phyloP scores from a whole-genome alignment of 2,329 filamentous ascomycete genomes.

The Cercospora zeina region DNA sequence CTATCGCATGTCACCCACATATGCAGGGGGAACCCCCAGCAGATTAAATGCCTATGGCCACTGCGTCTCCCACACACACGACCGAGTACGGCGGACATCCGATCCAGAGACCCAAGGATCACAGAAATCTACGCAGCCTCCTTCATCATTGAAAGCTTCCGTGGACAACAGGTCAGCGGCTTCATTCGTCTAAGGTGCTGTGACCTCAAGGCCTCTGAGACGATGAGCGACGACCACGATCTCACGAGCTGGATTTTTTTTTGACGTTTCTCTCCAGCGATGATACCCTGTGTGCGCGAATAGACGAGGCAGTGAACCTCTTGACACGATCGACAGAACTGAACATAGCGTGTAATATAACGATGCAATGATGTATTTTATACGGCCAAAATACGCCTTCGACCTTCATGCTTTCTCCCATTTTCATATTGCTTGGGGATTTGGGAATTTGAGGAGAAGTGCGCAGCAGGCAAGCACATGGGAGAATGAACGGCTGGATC shows the following conservation, averaged over 20 bases:
- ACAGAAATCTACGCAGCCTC: conserved; percentile 3
- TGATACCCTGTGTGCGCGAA: conserved; percentile 4
- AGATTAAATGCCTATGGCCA: background rate
- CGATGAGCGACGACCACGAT: background rate
- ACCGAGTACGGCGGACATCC: background rate
- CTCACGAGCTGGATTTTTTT: background rate
- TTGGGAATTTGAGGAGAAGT: too few species aligned
- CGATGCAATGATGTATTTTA: background rate
- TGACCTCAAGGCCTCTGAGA: background rate
- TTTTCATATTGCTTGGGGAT: too few species aligned
- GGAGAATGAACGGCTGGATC: too few species aligned
- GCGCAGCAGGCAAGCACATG: too few species aligned
- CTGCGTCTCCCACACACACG: background rate
- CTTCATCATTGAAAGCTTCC: conserved; percentile 1
- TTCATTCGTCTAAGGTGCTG: conserved; percentile 9
- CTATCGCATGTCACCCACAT: background rate
- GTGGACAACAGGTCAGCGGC: conserved; percentile 7
- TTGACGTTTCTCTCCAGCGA: conserved; percentile 4
- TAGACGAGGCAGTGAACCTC: background rate
- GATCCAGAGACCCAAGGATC: conserved; percentile 9
- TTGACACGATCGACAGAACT: background rate
- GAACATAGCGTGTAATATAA: background rate
- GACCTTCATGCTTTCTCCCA: too few species aligned
- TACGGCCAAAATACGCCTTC: too few species aligned
- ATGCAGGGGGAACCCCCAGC: background rate